Percentiles rank a stretch among this genome's conserved stretches.
These are phyloP conservation scores for Penicillium egyptiacum DNA, from an alignment of 495 filamentous ascomycete species.

Conservation along the genomic window DNA sequence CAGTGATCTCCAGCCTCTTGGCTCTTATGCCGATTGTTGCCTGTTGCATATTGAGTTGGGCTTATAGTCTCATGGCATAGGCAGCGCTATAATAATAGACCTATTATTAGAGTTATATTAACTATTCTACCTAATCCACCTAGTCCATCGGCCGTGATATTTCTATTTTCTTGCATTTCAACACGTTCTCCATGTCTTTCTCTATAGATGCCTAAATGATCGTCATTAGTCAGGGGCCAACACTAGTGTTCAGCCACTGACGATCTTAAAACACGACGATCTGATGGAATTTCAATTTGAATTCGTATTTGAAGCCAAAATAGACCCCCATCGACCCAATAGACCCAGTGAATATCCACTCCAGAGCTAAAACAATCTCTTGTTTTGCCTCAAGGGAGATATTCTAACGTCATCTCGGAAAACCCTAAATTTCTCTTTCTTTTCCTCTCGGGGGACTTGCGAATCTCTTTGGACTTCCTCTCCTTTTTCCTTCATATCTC, in stretches of 20 bases:
- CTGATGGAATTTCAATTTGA: conserved; percentile 1
- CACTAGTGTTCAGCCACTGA: conserved; percentile 27
- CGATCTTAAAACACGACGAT: conserved; percentile 17
- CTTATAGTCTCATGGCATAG: too few species aligned
- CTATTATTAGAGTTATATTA: too few species aligned
- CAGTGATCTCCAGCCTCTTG: neutral
- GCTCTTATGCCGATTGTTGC: neutral
- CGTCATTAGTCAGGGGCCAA: conserved; percentile 4
- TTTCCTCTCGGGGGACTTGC: neutral
- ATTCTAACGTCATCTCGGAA: conserved; percentile 7
- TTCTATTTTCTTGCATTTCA: neutral
- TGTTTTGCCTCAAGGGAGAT: too few species aligned
- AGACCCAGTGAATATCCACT: neutral
- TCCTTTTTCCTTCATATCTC: neutral
- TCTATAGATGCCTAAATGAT: conserved; percentile 5
- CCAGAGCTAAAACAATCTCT: neutral
- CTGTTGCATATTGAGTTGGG: neutral
- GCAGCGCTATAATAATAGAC: too few species aligned
- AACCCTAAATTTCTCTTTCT: neutral
- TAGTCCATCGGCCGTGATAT: neutral
- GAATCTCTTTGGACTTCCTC: neutral
- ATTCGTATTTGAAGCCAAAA: too few species aligned
- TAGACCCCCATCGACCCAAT: too few species aligned
- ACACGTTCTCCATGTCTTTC: neutral
- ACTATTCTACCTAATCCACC: neutral